Evolutionary conservation across 371 early-diverging fungal species (phyloP), one percentile per base, ranked within the genome.

Genomic region (Vittaforma corneae): DNA sequence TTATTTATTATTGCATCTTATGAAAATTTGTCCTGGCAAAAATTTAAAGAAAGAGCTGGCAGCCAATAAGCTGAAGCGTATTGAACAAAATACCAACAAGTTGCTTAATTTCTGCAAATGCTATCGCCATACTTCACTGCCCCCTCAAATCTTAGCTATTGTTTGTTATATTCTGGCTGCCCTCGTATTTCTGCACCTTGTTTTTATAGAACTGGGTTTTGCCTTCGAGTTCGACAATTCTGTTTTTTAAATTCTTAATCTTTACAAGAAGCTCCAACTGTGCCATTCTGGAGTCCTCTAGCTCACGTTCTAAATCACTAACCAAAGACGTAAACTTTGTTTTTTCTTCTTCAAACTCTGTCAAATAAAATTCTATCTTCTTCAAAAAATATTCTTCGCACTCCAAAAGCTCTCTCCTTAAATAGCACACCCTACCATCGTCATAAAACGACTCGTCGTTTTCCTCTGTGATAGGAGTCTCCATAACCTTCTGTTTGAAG

Each of bases 151-250:
- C 18, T 40, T 18, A 11, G 11, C 18, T 40, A 18, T 40, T 40
- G 40, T 40, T 40, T 40, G 11, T 40, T 40, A 11, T 40, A 11
- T 40, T 40, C 11, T 40, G 18, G 40, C 40, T 40, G 11, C 18
- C 40, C 40, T 42, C 42, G 42, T 20, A 20, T 20, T 42, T 42
- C 20, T 42, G 16, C 42, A 42, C 16, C 42, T 42, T 16, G 16
- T 42, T 50, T 32, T 24, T 50, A 24, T 50, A 50, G 18, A 50
- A 50, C 6, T 50, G 9, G 14, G 6, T 24, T 32, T 50, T 50
- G 18, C 9, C 14, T 32, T 50, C 50, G 9, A 50, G 18, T 32
- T 50, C 50, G 6, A 11, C 24, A 9, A 50, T 50, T 9, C 50
- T 9, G 6, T 6, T 24, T 24, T 50, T 50, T 9, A 16, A 6